A percentile compares a stretch with the other conserved stretches of the same genome.
These are phyloP conservation scores for Candida broadrunensis DNA, from an alignment of 805 yeast genomes.

Conservation along the genomic window DNA sequence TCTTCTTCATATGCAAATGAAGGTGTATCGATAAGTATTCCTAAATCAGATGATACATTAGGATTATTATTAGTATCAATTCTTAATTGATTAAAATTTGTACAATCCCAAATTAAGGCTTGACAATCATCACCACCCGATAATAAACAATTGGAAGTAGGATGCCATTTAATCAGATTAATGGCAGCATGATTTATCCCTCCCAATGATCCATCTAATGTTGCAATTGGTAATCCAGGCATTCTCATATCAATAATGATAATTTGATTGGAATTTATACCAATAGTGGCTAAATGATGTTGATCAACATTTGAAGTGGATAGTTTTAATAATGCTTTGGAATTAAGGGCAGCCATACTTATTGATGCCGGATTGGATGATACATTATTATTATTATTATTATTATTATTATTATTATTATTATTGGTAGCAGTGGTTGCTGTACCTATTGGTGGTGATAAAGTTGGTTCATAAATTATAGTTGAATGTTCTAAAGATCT, in stretches of 20 bases:
- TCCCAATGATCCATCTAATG: conserved; percentile 54
- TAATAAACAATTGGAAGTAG: conserved; percentile 57
- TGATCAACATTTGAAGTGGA: conserved; percentile 79
- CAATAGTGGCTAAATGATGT: conserved; percentile 80
- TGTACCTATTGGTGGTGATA: conserved; percentile 8
- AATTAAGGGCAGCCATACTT: conserved; percentile 11
- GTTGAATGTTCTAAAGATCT: conserved; percentile 90
- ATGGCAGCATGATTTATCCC: conserved; percentile 57
- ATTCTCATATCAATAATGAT: conserved; percentile 78
- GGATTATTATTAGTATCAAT: neutral
- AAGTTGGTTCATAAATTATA: conserved; percentile 82
- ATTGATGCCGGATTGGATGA: neutral
- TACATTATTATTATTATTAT: neutral
- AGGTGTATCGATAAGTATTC: conserved; percentile 28
- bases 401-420: neutral
- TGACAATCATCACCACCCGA: conserved; percentile 76
- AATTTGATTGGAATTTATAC: conserved; percentile 63
- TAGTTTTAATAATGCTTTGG: conserved; percentile 67
- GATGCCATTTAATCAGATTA: conserved; percentile 84
- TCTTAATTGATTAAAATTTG: conserved; percentile 16
- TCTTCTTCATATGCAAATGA: conserved; percentile 56
- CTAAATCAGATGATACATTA: conserved; percentile 1
- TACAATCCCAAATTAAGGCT: conserved; percentile 66
- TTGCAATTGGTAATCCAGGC: conserved; percentile 79
- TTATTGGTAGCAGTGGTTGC: conserved; percentile 3